Evolutionary conservation across 2,329 filamentous ascomycete genomes (phyloP).

Genomic region (Colletotrichum liaoningense): DNA sequence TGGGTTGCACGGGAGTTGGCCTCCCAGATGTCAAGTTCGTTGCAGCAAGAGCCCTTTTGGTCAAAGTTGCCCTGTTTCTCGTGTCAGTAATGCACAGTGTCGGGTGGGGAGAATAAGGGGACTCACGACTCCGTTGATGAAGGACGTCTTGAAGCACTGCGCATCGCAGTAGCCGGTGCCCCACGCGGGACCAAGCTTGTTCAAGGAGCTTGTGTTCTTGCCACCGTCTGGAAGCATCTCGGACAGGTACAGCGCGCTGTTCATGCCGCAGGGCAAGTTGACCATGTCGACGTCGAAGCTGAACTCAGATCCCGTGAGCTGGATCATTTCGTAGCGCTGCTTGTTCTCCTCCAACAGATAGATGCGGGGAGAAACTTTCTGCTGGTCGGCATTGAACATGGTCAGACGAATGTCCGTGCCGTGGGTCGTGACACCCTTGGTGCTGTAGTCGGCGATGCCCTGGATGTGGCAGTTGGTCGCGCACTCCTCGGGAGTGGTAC

Average conservation of each 20-base stretch:
- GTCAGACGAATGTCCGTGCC: conserved; percentile 40
- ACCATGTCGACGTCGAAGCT: conserved; percentile 75
- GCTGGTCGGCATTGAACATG: conserved; percentile 40
- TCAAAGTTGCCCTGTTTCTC: conserved; percentile 62
- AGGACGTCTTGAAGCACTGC: conserved; percentile 60
- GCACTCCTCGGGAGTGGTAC: conserved; percentile 58
- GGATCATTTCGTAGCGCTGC: conserved; percentile 67
- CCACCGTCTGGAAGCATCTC: conserved; percentile 73
- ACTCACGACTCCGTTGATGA: conserved; percentile 57
- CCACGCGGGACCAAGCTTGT: conserved; percentile 68
- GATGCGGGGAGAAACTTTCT: conserved; percentile 53
- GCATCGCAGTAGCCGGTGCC: conserved; percentile 72
- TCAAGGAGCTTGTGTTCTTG: conserved; percentile 57
- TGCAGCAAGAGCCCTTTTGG: conserved; percentile 70
- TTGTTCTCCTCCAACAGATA: conserved; percentile 67
- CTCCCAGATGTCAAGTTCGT: conserved; percentile 77
- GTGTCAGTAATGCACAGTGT: conserved; percentile 37
- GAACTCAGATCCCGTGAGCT: conserved; percentile 70
- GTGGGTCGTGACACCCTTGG: conserved; percentile 43
- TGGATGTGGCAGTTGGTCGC: conserved; percentile 63
- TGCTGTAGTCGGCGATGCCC: conserved; percentile 57
- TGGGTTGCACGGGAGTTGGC: conserved; percentile 69
- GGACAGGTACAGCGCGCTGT: conserved; percentile 73
- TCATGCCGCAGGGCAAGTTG: conserved; percentile 72
- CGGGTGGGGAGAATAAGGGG: conserved; percentile 46